Conservation (phyloP, 768 basidiomycete species). For the Asterophora lycoperdoides region DNA sequence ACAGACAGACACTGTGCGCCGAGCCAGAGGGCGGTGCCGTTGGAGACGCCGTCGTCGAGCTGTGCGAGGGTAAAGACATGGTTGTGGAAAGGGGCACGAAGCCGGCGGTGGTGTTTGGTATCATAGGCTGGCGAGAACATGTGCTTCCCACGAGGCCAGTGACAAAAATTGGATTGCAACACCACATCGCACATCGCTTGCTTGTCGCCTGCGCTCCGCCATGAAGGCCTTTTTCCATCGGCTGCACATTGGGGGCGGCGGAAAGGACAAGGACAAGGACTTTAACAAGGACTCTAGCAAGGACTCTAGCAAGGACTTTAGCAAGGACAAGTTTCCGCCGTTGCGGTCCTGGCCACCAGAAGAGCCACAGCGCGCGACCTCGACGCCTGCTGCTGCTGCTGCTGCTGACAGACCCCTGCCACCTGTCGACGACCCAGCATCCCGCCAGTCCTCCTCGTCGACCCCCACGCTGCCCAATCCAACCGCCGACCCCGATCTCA, state of each 20-base stretch:
- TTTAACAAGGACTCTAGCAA: constrained; percentile 37
- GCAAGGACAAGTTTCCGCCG: constrained; percentile 67
- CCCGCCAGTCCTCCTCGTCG: constrained; percentile 31
- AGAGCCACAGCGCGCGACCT: constrained; percentile 30
- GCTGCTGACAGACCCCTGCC: no score
- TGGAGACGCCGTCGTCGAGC: constrained; percentile 56
- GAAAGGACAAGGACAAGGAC: constrained; percentile 63
- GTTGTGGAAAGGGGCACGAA: constrained; percentile 39
- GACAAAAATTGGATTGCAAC: constrained; percentile 27
- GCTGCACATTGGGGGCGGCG: constrained; percentile 60
- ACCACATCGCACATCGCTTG: constrained; percentile 6
- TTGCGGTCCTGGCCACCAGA: constrained; percentile 68
- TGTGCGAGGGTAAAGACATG: constrained; percentile 48
- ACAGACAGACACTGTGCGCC: constrained; percentile 70
- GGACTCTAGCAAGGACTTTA: constrained; percentile 40
- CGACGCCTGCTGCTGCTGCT: no score
- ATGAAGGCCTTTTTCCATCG: constrained; percentile 87
- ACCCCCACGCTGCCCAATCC: constrained; percentile 26
- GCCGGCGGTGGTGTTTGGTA: constrained; percentile 57
- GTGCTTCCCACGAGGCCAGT: constrained; percentile 26
- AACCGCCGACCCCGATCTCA: constrained; percentile 21
- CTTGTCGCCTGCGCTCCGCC: constrained; percentile 9
- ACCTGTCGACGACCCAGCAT: constrained; percentile 22
- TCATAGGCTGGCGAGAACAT: constrained; percentile 47
- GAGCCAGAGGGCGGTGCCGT: constrained; percentile 84